Conservation (phyloP, 192 early-diverging fungal genomes). For the Coemansia sp. region DNA sequence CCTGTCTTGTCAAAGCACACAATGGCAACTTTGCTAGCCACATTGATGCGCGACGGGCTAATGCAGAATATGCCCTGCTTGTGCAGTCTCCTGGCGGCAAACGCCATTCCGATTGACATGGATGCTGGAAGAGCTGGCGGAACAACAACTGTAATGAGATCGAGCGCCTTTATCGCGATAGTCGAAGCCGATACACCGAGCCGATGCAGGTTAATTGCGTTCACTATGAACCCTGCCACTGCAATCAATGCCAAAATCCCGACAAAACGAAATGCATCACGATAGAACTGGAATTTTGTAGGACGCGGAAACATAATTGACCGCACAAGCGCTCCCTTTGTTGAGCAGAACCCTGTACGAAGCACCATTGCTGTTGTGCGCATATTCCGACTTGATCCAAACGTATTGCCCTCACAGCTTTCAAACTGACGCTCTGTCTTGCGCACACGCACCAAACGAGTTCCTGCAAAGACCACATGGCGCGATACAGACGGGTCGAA, state of each 20-base stretch:
- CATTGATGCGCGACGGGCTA: conserved; percentile 89
- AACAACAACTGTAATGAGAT: conserved; percentile 93
- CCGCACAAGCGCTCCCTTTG: conserved; percentile 89
- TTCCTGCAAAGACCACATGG: conserved; percentile 90
- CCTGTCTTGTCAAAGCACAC: conserved; percentile 99
- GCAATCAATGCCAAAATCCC: conserved; percentile 84
- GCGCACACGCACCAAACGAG: conserved; percentile 79
- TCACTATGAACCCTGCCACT: conserved; percentile 74
- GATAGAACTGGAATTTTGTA: conserved; percentile 89
- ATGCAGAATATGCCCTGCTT: conserved; percentile 86
- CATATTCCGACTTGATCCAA: neutral
- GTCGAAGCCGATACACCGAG: conserved; percentile 66
- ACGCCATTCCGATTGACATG: conserved; percentile 94
- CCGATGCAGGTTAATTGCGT: conserved; percentile 80
- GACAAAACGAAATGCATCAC: conserved; percentile 92
- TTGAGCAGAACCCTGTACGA: conserved; percentile 90
- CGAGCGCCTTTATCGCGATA: conserved; percentile 84
- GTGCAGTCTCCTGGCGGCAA: conserved; percentile 83
- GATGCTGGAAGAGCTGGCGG: conserved; percentile 96
- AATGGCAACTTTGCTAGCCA: conserved; percentile 90
- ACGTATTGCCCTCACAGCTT: neutral
- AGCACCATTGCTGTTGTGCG: conserved; percentile 80
- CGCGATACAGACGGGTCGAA: conserved; percentile 63
- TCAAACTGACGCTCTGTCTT: conserved; percentile 21
- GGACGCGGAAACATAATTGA: conserved; percentile 96